phyloP scores from a whole-genome alignment of 495 filamentous ascomycete genomes.

The Penicillium antarcticum region DNA sequence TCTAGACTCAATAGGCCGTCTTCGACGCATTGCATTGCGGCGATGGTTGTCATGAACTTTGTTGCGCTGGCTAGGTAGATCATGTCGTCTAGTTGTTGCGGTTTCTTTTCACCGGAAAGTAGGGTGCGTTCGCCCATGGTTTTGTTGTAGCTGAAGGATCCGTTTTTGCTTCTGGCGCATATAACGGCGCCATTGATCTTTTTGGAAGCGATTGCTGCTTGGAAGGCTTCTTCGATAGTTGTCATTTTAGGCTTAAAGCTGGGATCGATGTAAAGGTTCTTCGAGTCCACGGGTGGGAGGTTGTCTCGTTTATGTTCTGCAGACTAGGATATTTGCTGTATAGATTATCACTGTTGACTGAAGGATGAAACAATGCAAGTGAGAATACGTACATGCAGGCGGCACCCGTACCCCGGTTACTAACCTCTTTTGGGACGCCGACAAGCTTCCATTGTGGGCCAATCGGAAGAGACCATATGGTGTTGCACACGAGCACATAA shows the following conservation, averaged over 20 bases:
- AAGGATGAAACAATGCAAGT: too few relatives aligned
- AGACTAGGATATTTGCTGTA: too few relatives aligned
- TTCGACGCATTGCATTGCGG: conserved; percentile 48
- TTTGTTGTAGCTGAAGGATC: conserved; percentile 27
- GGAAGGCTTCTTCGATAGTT: conserved; percentile 23
- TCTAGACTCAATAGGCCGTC: conserved; percentile 39
- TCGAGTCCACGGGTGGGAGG: too few relatives aligned
- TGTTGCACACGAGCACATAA: too few relatives aligned
- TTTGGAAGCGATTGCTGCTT: conserved; percentile 24
- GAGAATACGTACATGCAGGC: too few relatives aligned
- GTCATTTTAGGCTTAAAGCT: neutral
- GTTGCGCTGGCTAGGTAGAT: conserved; percentile 28
- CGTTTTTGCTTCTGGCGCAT: conserved; percentile 18
- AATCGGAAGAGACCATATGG: too few relatives aligned
- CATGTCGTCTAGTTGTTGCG: conserved; percentile 30
- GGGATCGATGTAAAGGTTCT: too few relatives aligned
- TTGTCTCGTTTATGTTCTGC: too few relatives aligned
- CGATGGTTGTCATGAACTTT: conserved; percentile 23
- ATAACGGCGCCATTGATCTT: conserved; percentile 26
- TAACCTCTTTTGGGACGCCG: too few relatives aligned
- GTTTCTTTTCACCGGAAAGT: conserved; percentile 35
- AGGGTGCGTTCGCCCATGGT: conserved; percentile 29
- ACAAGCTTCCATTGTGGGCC: too few relatives aligned
- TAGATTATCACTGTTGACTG: too few relatives aligned
- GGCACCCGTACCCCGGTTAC: too few relatives aligned